Base-by-base conservation (phyloP, 192 early-diverging fungal genomes). In the Umbelopsis sp. region DNA sequence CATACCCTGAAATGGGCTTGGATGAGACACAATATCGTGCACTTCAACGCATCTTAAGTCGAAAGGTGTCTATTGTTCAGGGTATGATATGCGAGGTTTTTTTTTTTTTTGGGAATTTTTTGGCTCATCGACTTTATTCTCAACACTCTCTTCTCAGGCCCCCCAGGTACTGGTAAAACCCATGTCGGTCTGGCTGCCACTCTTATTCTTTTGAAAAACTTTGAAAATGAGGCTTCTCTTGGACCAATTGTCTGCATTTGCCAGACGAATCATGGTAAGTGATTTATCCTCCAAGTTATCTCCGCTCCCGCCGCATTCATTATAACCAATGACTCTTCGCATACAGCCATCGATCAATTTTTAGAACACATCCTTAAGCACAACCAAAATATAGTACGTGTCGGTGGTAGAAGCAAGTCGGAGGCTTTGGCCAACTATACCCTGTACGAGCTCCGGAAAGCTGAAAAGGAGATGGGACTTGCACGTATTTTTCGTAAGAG, bases 101-200 rank as follows among this genome's bases (percentile, higher is more conserved):
- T 38, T 38, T 5, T 41, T 41, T 1, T 41, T 11, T 41, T 41
- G 38, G 8, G 12, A 6, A 6, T 41, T 4, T 41, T 41, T 41
- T n/a, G n/a, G n/a, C n/a, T n/a, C n/a, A n/a, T n/a, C n/a, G n/a
- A n/a, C n/a, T n/a, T n/a, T n/a, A n/a, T n/a, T n/a, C n/a, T n/a
- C n/a, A n/a, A n/a, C n/a, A n/a, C n/a, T n/a, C n/a, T n/a, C n/a
- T n/a, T n/a, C n/a, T n/a, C n/a, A 78, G 76, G 87, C 41, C 87
- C 87, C 24, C 87, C 87, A 10, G 87, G 87, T 36, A 88, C 87
- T 38, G 87, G 87, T 45, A 88, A 88, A 65, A 88, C 87, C 0
- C 85, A 80, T 68, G 77, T 88, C 0, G 87, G 87, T 51, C 71
- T 86, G 14, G 74, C 79, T 50, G 77, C 83, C 0, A 83, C 84